Conservation (phyloP, 2,329 filamentous ascomycete genomes). For the Chaetothyriales sp. region DNA sequence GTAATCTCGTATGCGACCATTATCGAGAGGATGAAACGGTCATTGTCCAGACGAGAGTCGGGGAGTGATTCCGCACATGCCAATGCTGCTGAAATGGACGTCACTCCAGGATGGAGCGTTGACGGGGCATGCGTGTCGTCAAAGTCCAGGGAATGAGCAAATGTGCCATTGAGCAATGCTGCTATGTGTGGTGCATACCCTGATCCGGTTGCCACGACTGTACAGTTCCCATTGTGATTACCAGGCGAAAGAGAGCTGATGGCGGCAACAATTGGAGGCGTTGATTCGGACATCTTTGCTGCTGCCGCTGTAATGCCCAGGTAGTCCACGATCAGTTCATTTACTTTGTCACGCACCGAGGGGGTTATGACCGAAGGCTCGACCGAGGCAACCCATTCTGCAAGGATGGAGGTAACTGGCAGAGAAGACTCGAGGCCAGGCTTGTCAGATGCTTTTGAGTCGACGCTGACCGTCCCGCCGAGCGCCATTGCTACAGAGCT, state of each 20-base stretch:
- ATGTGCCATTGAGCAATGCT: conserved; percentile 28
- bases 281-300: conserved; percentile 11
- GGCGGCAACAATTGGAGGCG: conserved; percentile 8
- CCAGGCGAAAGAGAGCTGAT: conserved; percentile 8
- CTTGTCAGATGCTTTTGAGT: background rate
- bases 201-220: conserved; percentile 13
- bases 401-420: background rate
- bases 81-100: conserved; percentile 20
- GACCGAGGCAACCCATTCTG: background rate
- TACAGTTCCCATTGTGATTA: conserved; percentile 6
- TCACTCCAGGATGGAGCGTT: conserved; percentile 29
- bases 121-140: conserved; percentile 31
- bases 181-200: conserved; percentile 24
- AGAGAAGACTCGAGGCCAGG: background rate
- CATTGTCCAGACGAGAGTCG: background rate
- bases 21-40: conserved; percentile 21
- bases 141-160: conserved; percentile 32
- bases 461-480: background rate
- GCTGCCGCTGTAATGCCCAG: conserved; percentile 14
- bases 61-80: conserved; percentile 20
- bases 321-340: conserved; percentile 15
- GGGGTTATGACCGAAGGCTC: background rate
- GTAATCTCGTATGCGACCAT: conserved; percentile 23
- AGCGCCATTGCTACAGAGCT: background rate
- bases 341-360: conserved; percentile 2